Evolutionary conservation across 805 yeast species (phyloP).

Genomic region (Saccharomycopsis selenospora): DNA sequence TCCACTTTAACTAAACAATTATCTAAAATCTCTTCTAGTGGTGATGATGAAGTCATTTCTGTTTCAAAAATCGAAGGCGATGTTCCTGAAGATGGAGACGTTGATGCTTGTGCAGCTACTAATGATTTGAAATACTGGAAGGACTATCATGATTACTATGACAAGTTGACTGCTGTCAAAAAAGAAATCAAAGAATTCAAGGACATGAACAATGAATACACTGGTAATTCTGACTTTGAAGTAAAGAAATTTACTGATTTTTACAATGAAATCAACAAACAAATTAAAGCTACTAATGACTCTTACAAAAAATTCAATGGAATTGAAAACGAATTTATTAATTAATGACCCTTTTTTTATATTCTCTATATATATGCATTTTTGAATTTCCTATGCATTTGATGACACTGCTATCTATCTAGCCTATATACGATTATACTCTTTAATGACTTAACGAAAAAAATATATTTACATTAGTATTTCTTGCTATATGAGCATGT

Average conservation of each 20-base stretch:
- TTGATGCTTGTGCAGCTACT: slow-evolving; percentile 8
- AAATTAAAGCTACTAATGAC: slow-evolving; percentile 16
- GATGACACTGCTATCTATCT: not conserved
- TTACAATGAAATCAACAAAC: slow-evolving; percentile 13
- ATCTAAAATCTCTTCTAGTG: slow-evolving; percentile 15
- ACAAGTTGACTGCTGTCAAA: slow-evolving; percentile 14
- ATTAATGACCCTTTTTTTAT: too few species aligned
- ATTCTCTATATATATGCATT: too few species aligned
- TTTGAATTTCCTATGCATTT: not conserved
- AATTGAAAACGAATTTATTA: slow-evolving; percentile 17
- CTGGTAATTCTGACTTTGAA: slow-evolving; percentile 20
- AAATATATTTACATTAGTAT: too few species aligned
- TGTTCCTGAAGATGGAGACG: not conserved
- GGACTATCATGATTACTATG: slow-evolving; percentile 18
- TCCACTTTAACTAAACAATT: slow-evolving; percentile 17
- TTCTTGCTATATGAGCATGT: too few species aligned
- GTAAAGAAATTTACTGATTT: slow-evolving; percentile 12
- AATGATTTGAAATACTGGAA: slow-evolving; percentile 17
- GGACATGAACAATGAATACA: slow-evolving; percentile 18
- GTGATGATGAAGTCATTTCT: slow-evolving; percentile 5
- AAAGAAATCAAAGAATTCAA: slow-evolving; percentile 20
- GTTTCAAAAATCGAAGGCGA: slow-evolving; percentile 6
- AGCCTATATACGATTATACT: not conserved
- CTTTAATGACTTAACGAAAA: too few species aligned
- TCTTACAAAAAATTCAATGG: slow-evolving; percentile 21